phyloP scores from a whole-genome alignment of 148 eudicot species.

The Heliamphora exappendiculata region DNA sequence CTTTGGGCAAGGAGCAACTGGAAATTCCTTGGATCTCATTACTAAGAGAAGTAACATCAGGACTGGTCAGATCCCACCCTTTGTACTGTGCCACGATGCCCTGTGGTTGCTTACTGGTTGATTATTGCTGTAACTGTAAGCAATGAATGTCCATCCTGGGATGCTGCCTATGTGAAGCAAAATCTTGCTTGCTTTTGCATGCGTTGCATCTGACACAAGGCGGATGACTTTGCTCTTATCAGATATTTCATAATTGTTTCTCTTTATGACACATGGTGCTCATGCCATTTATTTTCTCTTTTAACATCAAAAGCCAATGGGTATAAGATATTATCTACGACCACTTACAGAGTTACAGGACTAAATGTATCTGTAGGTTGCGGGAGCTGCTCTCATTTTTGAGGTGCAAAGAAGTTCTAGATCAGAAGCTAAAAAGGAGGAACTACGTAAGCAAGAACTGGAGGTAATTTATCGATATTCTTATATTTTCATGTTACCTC shows the following conservation, averaged over 20 bases:
- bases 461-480: conserved; percentile 45
- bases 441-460: conserved; percentile 54
- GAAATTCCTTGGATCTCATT: background rate
- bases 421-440: conserved; percentile 88
- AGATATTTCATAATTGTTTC: background rate
- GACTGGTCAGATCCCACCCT: background rate
- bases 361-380: conserved; percentile 47
- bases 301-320: background rate
- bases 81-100: background rate
- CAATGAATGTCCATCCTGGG: background rate
- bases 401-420: conserved; percentile 86
- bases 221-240: background rate
- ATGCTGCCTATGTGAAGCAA: background rate
- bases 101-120: background rate
- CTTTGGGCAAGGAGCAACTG: conserved; percentile 1
- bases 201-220: background rate
- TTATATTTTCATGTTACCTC: background rate
- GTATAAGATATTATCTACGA: background rate
- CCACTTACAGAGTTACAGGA: conserved; percentile 10
- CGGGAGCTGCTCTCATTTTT: conserved; percentile 64
- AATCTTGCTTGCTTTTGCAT: conserved; percentile 5
- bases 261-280: background rate
- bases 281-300: background rate
- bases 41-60: background rate
- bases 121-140: background rate